Base-by-base conservation (phyloP, 305 asterid species). In the Lippia alba region DNA sequence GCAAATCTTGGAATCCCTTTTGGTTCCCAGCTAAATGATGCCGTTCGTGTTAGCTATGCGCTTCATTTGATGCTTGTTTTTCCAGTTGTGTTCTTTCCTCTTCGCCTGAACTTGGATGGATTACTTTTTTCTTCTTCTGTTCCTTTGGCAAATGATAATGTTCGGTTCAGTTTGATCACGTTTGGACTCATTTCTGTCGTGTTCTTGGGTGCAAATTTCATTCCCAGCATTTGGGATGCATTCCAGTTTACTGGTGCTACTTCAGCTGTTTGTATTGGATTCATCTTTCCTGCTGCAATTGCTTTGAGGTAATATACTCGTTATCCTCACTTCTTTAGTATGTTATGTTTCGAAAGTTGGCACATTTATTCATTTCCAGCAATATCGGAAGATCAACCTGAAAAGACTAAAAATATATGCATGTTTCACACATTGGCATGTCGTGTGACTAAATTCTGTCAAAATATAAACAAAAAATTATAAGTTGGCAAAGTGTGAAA, bases 161-260 rank as follows among this genome's bases (percentile, higher is more conserved):
- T 44, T 0, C 76, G 89, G 20, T 87, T 87, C 70, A 45, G 64
- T 2, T 19, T 64, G 10, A 36, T 87, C 33, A 87, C 83, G 0
- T 4, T 39, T 4, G 87, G 85, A 16, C 79, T 85, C 34, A 58
- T 81, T 54, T 50, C 57, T 33, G 61, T 77, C 10, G 79, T 80
- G 48, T 87, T 81, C 70, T 44, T 87, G 7, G 89, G 87, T 8
- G 94, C 91, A 11, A 87, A 82, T 67, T 87, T 85, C 69, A 77
- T 87, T 59, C 91, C 94, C 67, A 85, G 83, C 64, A 85, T 87
- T 60, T 87, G 94, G 94, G 89, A 82, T 59, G 94, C 84, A 14
- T 87, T 87, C 72, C 94, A 87, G 70, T 85, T 87, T 79, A 85
- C 86, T 0, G 94, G 94, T n/a, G 86, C 91, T 45, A 85, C 94